Evolutionary conservation across 345 rosid genomes (phyloP).

Genomic region (Ceriops zippeliana): DNA sequence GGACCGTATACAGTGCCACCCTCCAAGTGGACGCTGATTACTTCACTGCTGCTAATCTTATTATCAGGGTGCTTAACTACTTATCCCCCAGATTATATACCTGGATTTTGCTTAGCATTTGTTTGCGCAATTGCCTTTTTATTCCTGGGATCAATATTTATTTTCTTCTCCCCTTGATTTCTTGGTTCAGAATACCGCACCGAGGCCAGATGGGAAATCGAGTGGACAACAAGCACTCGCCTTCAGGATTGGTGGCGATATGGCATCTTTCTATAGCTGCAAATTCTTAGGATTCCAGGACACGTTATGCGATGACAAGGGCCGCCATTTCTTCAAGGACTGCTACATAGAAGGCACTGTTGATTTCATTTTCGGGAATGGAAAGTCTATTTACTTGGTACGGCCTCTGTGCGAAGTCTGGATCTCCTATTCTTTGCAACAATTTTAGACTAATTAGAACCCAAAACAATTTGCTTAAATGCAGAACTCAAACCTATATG

Average conservation of each 20-base stretch:
- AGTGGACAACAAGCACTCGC: slow-evolving; percentile 12
- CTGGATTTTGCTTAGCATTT: neutral
- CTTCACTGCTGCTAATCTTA: neutral
- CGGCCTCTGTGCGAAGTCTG: neutral
- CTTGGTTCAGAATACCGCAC: slow-evolving; percentile 5
- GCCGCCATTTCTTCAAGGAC: slow-evolving; percentile 10
- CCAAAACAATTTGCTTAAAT: neutral
- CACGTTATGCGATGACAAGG: slow-evolving; percentile 8
- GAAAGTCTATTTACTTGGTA: slow-evolving; percentile 9
- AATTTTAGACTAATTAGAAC: neutral
- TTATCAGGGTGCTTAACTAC: neutral
- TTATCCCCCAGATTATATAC: neutral
- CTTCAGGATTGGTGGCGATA: slow-evolving; percentile 10
- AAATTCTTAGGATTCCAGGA: slow-evolving; percentile 8
- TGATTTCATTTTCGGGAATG: slow-evolving; percentile 17
- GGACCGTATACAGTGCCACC: slow-evolving; percentile 15
- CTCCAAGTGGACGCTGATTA: slow-evolving; percentile 3
- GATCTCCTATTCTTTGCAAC: neutral
- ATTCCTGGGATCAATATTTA: neutral
- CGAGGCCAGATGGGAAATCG: neutral
- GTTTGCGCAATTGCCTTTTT: neutral
- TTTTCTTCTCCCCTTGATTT: neutral
- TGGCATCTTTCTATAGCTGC: slow-evolving; percentile 7
- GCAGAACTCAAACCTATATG: slow-evolving; percentile 40
- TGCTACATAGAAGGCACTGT: slow-evolving; percentile 17